Evolutionary conservation across 768 basidiomycete species (phyloP).

Genomic region (Russula foetens): DNA sequence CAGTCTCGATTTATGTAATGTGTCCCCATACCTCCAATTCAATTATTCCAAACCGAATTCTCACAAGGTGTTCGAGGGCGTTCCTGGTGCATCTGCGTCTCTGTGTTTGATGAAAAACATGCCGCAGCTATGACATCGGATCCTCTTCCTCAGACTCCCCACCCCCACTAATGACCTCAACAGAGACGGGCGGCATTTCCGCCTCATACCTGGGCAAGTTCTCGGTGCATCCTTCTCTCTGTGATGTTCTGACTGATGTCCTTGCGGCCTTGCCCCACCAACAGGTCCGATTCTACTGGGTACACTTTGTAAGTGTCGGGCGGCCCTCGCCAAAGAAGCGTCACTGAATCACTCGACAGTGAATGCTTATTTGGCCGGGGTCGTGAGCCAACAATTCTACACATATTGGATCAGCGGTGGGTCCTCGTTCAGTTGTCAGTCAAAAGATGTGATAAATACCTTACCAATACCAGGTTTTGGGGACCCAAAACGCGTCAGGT

Average conservation of each 20-base stretch:
- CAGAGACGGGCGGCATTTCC: too few relatives aligned
- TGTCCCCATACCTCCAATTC: too few relatives aligned
- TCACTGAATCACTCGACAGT: neutral
- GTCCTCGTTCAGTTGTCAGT: neutral
- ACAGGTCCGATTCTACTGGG: neutral
- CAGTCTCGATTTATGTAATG: too few relatives aligned
- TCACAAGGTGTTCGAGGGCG: too few relatives aligned
- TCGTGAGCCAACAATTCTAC: slow-evolving; percentile 1
- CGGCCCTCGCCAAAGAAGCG: neutral
- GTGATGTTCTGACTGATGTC: neutral
- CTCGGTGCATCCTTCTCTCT: neutral
- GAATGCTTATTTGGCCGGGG: neutral
- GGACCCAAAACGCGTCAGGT: neutral
- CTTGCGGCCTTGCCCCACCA: too few relatives aligned
- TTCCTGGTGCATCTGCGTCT: too few relatives aligned
- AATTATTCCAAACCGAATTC: too few relatives aligned
- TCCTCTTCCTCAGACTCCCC: too few relatives aligned
- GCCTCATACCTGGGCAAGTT: too few relatives aligned
- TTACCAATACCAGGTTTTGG: neutral
- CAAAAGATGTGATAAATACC: neutral
- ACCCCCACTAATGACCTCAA: too few relatives aligned
- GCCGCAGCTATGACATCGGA: too few relatives aligned
- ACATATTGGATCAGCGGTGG: neutral
- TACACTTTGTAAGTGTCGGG: neutral
- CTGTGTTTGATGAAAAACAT: too few relatives aligned